Evolutionary conservation across 1,284 basidiomycete species (phyloP).

Genomic region (Marasmius sp.): DNA sequence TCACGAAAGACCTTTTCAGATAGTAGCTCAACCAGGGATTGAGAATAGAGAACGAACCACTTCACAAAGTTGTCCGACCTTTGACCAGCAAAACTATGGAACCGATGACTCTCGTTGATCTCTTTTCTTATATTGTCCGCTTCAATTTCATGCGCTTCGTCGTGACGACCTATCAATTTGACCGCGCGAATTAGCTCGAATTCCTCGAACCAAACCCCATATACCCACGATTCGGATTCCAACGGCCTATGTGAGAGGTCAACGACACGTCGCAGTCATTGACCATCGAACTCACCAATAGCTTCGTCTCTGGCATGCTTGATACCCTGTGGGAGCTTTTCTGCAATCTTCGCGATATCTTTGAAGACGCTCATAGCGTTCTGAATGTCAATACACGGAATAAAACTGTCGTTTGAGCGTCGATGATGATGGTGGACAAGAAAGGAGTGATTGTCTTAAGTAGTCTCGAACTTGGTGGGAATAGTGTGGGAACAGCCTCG

Average conservation of each 20-base stretch:
- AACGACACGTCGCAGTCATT: background rate
- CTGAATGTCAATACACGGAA: too few relatives aligned
- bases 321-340: constrained; percentile 42
- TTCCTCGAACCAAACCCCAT: background rate
- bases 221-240: constrained; percentile 1
- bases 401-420: too few relatives aligned
- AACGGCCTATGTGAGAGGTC: background rate
- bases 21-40: background rate
- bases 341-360: constrained; percentile 29
- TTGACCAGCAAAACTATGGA: constrained; percentile 79
- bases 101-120: constrained; percentile 82
- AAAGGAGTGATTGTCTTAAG: too few relatives aligned
- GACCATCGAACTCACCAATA: constrained; percentile 37
- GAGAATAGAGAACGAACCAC: constrained; percentile 57
- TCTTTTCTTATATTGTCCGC: constrained; percentile 64
- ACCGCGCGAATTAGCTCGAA: background rate
- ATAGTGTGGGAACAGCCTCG: too few relatives aligned
- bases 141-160: constrained; percentile 54
- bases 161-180: constrained; percentile 51
- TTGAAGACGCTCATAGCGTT: constrained; percentile 31
- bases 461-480: too few relatives aligned
- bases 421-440: too few relatives aligned
- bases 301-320: constrained; percentile 49
- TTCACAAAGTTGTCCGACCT: constrained; percentile 76
- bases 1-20: background rate